Conservation (phyloP, 352 stramenopile species). For the Globisporangium mamillatum region DNA sequence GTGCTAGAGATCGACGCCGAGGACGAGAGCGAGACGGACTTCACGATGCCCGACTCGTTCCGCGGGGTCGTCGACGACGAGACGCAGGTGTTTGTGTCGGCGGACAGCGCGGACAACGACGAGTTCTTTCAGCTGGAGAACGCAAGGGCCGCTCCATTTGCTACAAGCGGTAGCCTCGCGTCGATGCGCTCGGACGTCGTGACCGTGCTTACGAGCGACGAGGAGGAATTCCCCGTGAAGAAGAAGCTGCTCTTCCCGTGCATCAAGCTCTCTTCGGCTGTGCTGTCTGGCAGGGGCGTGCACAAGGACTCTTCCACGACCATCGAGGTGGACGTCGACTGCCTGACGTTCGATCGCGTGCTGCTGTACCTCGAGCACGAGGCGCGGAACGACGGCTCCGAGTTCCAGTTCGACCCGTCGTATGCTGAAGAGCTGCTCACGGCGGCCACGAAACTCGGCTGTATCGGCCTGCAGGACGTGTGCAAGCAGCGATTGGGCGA, state of each 20-base stretch:
- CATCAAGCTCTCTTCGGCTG: constrained; percentile 82
- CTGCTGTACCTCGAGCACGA: constrained; percentile 87
- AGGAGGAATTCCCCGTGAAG: constrained; percentile 88
- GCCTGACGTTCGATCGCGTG: constrained; percentile 87
- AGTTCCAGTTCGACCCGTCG: constrained; percentile 81
- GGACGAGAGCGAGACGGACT: constrained; percentile 75
- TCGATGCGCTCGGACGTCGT: constrained; percentile 71
- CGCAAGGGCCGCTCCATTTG: constrained; percentile 17
- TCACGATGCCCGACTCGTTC: constrained; percentile 84
- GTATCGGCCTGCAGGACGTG: constrained; percentile 72
- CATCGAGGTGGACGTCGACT: constrained; percentile 81
- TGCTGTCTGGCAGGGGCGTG: constrained; percentile 67
- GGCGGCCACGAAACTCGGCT: constrained; percentile 66
- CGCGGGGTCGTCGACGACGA: constrained; percentile 62
- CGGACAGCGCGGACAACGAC: constrained; percentile 37
- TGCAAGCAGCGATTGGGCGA: constrained; percentile 70
- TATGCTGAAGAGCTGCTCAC: constrained; percentile 71
- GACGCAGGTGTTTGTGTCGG: constrained; percentile 53
- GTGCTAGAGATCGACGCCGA: constrained; percentile 69
- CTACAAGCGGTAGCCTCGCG: constrained; percentile 20
- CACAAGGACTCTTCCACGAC: constrained; percentile 66
- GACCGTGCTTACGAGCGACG: constrained; percentile 74
- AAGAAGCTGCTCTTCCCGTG: constrained; percentile 87
- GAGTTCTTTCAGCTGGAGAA: constrained; percentile 44
- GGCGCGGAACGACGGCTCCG: constrained; percentile 50